Evolutionary conservation across 139 green algal species (phyloP), one percentile per base, ranked within the genome.

Genomic region (Volvox africanus): DNA sequence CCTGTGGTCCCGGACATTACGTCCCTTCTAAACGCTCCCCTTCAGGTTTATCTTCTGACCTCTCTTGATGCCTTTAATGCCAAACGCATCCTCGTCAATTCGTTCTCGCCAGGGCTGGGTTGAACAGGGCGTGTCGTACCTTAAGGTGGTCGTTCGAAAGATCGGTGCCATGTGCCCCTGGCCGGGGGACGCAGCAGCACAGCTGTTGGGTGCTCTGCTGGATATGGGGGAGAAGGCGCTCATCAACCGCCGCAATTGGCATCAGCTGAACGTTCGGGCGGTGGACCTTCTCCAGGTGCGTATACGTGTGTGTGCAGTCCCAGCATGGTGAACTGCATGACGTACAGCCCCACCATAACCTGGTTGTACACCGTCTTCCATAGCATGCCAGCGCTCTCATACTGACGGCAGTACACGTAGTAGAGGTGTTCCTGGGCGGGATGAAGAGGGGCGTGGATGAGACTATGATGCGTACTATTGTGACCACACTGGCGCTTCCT

Each of bases 311-410:
- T 9, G 44, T 55, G 44, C 5, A 55, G 79, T 14, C 76, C 79
- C 35, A 88, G 62, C 88, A 91, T 91, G 65, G 77, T 62, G 1
- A 91, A 36, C 88, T 91, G 79, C 71, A 88, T 80, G 79, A 91
- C 76, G 79, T 91, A 91, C 36, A 91, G 65, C 9, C 50, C 88
- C 61, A 82, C 37, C 88, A 91, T 91, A 19, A 91, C 79, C 88
- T 91, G 88, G 88, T 71, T 73, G 88, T 88, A 91, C 28, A 91
- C 87, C 87, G 76, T 86, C 61, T 78, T 78, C 92, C 92, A 95
- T 67, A 95, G 83, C 83, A 73, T 67, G 5, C 92, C 92, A 0
- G 50, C 87, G 37, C 71, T 90, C 90, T 95, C 92, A 75, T 95
- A 95, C 0, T 17, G 21, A 1, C 68, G 80, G 21, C 89, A 69